Evolutionary conservation across 495 filamentous ascomycete species (phyloP).

Genomic region (Aspergillus coremiiformis): DNA sequence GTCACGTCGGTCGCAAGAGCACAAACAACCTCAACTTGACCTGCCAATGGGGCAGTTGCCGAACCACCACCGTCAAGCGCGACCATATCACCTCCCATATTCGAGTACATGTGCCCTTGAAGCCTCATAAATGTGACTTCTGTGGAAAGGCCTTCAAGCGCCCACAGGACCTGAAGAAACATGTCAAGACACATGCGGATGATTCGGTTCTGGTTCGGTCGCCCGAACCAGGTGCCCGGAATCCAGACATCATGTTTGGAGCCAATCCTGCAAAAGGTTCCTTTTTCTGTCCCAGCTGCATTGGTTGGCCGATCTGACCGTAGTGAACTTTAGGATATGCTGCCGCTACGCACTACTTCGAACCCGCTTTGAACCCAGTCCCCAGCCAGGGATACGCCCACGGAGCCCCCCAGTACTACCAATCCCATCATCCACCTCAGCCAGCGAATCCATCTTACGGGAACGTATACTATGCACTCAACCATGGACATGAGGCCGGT

Average conservation of each 20-base stretch:
- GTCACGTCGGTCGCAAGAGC: conserved; percentile 95
- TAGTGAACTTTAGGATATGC: conserved; percentile 25
- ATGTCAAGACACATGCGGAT: conserved; percentile 99
- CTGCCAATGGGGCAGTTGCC: conserved; percentile 94
- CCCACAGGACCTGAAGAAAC: conserved; percentile 98
- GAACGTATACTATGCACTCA: conserved; percentile 62
- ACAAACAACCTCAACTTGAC: conserved; percentile 98
- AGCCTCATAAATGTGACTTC: conserved; percentile 98
- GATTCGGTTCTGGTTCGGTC: conserved; percentile 83
- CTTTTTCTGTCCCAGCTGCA: conserved; percentile 5
- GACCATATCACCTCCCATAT: conserved; percentile 99
- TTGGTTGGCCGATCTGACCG: not conserved
- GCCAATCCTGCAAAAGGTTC: conserved; percentile 31
- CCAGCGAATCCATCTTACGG: conserved; percentile 53
- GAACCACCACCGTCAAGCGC: conserved; percentile 95
- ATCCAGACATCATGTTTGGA: conserved; percentile 48
- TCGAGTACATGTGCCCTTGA: conserved; percentile 93
- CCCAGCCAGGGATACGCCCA: conserved; percentile 40
- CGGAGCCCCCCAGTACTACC: conserved; percentile 50
- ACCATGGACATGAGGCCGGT: conserved; percentile 42
- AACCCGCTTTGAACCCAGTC: conserved; percentile 35
- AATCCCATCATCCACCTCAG: conserved; percentile 45
- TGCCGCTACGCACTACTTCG: conserved; percentile 39
- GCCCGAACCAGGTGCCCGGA: conserved; percentile 53
- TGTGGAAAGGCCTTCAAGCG: conserved; percentile 99